phyloP scores from a whole-genome alignment of 169 alveolate genomes.

The Eimeria sp. region DNA sequence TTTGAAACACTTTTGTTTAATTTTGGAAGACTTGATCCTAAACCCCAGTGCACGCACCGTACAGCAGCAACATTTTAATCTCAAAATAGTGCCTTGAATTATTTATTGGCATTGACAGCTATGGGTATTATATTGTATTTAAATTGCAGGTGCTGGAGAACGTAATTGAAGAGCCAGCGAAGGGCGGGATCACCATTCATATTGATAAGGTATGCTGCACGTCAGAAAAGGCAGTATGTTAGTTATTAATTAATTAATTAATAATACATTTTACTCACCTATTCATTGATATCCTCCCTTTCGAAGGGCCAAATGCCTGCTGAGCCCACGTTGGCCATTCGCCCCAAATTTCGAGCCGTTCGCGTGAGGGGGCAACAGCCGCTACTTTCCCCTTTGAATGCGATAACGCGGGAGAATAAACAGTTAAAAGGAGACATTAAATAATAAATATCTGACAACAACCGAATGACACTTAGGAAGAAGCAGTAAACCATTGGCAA shows the following conservation, averaged over 20 bases:
- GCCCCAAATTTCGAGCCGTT: not conserved
- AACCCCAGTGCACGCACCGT: too few relatives aligned
- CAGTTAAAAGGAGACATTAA: not conserved
- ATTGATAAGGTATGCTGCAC: constrained; percentile 52
- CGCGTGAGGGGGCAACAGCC: not conserved
- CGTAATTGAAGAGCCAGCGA: constrained; percentile 74
- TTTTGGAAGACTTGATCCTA: too few relatives aligned
- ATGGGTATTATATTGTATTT: not conserved
- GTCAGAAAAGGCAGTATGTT: not conserved
- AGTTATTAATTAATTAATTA: not conserved
- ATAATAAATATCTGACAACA: not conserved
- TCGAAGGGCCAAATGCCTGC: constrained; percentile 47
- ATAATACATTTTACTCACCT: too few relatives aligned
- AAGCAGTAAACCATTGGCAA: not conserved
- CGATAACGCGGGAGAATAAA: not conserved
- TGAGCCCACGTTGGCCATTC: not conserved
- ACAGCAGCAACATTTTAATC: not conserved
- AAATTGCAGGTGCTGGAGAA: constrained; percentile 74
- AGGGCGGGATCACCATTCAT: constrained; percentile 78
- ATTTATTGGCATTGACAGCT: not conserved
- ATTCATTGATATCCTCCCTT: not conserved
- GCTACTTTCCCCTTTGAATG: too few relatives aligned
- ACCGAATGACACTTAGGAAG: not conserved
- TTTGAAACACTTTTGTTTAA: too few relatives aligned
- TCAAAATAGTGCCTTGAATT: not conserved